phyloP scores from a whole-genome alignment of 1,284 basidiomycete species.

The Earliella scabrosa region DNA sequence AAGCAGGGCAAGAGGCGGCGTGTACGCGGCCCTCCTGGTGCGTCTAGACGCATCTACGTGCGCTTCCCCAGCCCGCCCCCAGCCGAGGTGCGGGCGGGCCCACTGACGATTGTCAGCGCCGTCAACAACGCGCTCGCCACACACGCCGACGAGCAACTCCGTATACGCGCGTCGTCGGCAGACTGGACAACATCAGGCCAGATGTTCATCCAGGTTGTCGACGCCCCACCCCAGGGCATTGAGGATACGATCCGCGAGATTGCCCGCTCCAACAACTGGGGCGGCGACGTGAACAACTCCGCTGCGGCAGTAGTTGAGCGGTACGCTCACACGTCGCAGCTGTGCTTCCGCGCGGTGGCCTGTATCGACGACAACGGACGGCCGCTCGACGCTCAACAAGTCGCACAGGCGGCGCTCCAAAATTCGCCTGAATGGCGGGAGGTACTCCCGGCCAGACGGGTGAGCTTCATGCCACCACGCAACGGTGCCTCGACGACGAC shows the following conservation, averaged over 20 bases:
- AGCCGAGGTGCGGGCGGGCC: background rate
- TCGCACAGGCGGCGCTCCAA: background rate
- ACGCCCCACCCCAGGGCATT: background rate
- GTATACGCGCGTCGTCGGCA: background rate
- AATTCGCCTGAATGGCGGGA: background rate
- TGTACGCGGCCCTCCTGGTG: background rate
- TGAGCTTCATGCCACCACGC: too few relatives aligned
- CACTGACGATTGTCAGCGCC: background rate
- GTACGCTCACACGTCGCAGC: background rate
- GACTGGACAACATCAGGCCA: background rate
- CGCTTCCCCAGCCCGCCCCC: background rate
- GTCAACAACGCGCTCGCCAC: background rate
- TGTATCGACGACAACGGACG: background rate
- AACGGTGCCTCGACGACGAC: too few relatives aligned
- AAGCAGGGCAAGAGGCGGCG: background rate
- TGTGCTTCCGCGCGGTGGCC: background rate
- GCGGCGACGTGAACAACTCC: background rate
- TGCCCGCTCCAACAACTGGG: background rate
- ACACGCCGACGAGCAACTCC: background rate
- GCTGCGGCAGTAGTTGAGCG: background rate
- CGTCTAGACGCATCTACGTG: background rate
- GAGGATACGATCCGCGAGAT: background rate
- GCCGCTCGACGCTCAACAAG: background rate
- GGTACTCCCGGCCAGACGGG: too few relatives aligned
- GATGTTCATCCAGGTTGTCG: background rate